Base-by-base conservation (phyloP, 306 rosid species). In the Sindora glabra region DNA sequence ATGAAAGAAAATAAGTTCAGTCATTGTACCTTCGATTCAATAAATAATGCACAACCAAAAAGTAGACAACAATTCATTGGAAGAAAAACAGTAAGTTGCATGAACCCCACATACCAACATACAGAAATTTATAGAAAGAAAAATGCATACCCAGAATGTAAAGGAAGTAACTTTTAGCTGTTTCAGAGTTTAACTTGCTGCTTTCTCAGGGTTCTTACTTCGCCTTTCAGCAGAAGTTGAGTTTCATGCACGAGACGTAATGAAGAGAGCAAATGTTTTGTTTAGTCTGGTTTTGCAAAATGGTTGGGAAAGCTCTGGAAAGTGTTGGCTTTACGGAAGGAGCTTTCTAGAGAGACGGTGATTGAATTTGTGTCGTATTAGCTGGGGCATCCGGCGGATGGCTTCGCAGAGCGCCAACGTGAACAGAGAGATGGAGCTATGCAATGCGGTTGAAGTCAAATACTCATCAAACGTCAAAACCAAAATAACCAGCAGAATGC, bases 41-140 rank as follows among this genome's bases (percentile, higher is more conserved):
- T n/a, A n/a, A n/a, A n/a, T n/a, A n/a, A n/a, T n/a, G n/a, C n/a
- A n/a, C n/a, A n/a, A n/a, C n/a, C n/a, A n/a, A n/a, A n/a, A n/a
- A n/a, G n/a, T n/a, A n/a, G n/a, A n/a, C n/a, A n/a, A n/a, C n/a
- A n/a, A n/a, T n/a, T n/a, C n/a, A n/a, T n/a, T n/a, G n/a, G n/a
- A n/a, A n/a, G n/a, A n/a, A n/a, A n/a, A n/a, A n/a, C n/a, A n/a
- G n/a, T n/a, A n/a, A n/a, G n/a, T n/a, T n/a, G n/a, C n/a, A n/a
- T n/a, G n/a, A n/a, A n/a, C n/a, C n/a, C n/a, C n/a, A n/a, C n/a
- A n/a, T n/a, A n/a, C n/a, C n/a, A n/a, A n/a, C n/a, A n/a, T n/a
- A n/a, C n/a, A n/a, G n/a, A n/a, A n/a, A n/a, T n/a, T n/a, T 68
- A 52, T 61, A 57, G 25, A 70, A 27, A 41, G n/a, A 10, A 16